Percentiles rank a stretch among this genome's conserved stretches.
Conservation (phyloP, 495 filamentous ascomycete genomes). For the Aeminium ludgeri region DNA sequence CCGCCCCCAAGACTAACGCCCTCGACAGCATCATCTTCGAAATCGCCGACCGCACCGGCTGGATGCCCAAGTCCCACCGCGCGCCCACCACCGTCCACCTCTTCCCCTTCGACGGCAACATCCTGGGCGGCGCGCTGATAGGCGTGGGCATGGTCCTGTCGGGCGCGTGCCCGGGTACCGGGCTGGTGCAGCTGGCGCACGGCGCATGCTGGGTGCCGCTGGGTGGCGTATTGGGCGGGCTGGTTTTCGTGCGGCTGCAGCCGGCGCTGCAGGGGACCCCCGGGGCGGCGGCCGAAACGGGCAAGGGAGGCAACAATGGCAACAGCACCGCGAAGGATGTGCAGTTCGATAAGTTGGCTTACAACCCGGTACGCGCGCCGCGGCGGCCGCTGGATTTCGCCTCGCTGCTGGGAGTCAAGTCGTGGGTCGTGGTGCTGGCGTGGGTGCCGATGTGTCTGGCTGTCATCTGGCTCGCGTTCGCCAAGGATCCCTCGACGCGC, state of each 20-base stretch:
- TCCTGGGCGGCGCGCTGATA: constrained; percentile 37
- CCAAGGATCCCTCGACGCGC: neutral
- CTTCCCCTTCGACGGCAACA: constrained; percentile 36
- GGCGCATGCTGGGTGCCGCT: constrained; percentile 16
- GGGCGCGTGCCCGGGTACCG: constrained; percentile 40
- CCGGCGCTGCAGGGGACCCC: neutral
- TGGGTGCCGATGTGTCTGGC: constrained; percentile 6
- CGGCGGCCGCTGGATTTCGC: too few species aligned
- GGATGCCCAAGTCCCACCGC: neutral
- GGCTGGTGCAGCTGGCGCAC: constrained; percentile 32
- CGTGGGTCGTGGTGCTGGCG: neutral
- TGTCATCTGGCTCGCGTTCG: neutral
- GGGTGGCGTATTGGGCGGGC: constrained; percentile 12
- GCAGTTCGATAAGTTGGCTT: too few species aligned
- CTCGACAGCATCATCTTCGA: constrained; percentile 3
- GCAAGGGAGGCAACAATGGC: too few species aligned
- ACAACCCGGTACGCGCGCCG: too few species aligned
- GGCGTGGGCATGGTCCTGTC: constrained; percentile 39
- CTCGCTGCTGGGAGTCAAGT: too few species aligned
- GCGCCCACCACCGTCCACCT: constrained; percentile 21
- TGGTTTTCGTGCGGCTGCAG: constrained; percentile 3
- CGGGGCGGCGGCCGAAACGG: neutral
- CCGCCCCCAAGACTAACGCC: too few species aligned
- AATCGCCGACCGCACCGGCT: neutral
- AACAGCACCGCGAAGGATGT: neutral